Evolutionary conservation across 2,329 filamentous ascomycete species (phyloP), one percentile per base, ranked within the genome.

Genomic region (Sporothrix brunneoviolacea): DNA sequence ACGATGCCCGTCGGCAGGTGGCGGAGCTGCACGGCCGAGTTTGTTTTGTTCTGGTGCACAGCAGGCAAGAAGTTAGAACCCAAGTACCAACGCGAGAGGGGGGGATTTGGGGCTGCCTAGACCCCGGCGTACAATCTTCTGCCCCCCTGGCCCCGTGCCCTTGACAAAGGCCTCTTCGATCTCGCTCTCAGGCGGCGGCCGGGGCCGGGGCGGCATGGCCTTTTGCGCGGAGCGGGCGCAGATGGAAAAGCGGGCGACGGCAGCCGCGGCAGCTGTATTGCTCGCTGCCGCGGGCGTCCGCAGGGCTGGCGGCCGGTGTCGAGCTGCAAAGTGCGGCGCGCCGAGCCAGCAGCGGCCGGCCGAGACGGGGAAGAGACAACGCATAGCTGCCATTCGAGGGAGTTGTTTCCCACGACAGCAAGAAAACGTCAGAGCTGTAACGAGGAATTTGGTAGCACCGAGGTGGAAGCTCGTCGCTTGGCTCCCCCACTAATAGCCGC

Each of bases 1-100:
- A 97, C 91, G 48, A 96, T 82, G 54, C 91, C 91, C 1, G 91
- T 95, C 6, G 91, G 89, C 15, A 86, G 70, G 67, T 98, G 93
- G 59, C 85, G 93, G 32, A 98, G 75, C 65, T 98, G 93, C 3
- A 96, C 91, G 33, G 91, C 91, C 0, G 88, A 96, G 57, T 84
- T 90, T 22, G 93, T 98, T 80, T 98, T 98, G 70, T 98, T 98
- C 85, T 84, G 54, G 43, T 12, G 22, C 7, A 13, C 3, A 28
- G 21, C 8, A 13, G 21, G 13, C 35, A 3, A 24, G 35, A 32
- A n/a, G 16, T 40, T 2, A 15, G 41, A 46, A 36, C 7, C 44
- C 41, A 49, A 37, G 6, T 19, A 32, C 37, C 37, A 21, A 43
- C 30, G n/a, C 21, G 27, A 41, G 37, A 50, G 30, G 36, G 39